Evolutionary conservation across 1,284 basidiomycete species (phyloP), one percentile per base, ranked within the genome.

Genomic region (Phaffia rhodozyma): DNA sequence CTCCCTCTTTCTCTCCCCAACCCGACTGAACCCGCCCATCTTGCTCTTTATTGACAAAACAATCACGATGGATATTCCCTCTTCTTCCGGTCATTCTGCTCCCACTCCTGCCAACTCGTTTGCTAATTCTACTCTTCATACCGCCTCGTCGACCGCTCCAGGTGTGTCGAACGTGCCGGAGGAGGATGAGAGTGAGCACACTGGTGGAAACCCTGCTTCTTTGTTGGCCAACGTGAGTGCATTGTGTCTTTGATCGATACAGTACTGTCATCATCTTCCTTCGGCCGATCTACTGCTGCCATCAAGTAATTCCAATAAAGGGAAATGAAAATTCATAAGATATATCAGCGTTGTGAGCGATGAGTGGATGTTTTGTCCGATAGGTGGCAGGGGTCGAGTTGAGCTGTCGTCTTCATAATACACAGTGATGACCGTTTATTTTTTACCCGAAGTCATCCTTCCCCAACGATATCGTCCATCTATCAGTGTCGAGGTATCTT

Each of bases 151-250:
- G 2, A 21, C 21, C 18, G 25, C 48, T 23, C 60, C 60, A 11
- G 48, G 53, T 30, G 60, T 61, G 29, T 27, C 53, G 43, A 38
- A 48, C 38, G 52, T 62, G 25, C 47, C 27, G 5, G 61, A 62
- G 20, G 61, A 62, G 43, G 54, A 62, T 32, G 60, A 61, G 53
- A 54, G 29, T 20, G 51, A 25, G 25, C 25, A 25, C 13, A 53
- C 51, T 23, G 74, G 73, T 49, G 71, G 70, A 61, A 77, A 77
- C 71, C 75, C 76, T 29, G 76, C 76, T 34, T 72, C 70, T 55
- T 61, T 77, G 61, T 70, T 77, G 53, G 75, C 76, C 50, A 68
- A 71, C 66, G 76, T 77, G 63, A 73, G 76, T 57, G 6, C 29
- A 53, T 23, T 7, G 18, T 55, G 29, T 27, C 32, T 21, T 27